Evolutionary conservation across 2,329 filamentous ascomycete genomes (phyloP).

Genomic region (Paraphoma chrysanthemicola): DNA sequence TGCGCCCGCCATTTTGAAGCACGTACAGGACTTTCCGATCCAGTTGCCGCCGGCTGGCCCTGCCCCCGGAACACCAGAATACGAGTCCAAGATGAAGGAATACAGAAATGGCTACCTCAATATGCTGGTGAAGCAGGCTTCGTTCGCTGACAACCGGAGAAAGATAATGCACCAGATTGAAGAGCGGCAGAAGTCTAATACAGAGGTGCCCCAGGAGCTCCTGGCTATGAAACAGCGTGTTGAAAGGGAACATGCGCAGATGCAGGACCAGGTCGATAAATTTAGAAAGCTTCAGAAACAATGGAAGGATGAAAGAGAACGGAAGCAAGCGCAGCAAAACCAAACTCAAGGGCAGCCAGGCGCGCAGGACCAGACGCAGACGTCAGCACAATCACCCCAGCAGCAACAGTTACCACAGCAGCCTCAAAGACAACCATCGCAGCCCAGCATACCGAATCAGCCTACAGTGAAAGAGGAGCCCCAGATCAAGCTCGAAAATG

Average conservation of each 20-base stretch:
- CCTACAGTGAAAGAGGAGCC: slow-evolving; percentile 41
- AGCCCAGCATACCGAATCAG: slow-evolving; percentile 31
- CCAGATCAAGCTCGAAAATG: slow-evolving; percentile 47
- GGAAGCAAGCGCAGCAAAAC: slow-evolving; percentile 42
- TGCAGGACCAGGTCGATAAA: slow-evolving; percentile 43
- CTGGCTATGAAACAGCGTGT: slow-evolving; percentile 31
- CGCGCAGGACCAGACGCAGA: slow-evolving; percentile 10
- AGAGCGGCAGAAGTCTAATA: slow-evolving; percentile 37
- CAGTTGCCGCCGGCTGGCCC: slow-evolving; percentile 37
- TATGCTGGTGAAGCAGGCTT: slow-evolving; percentile 42
- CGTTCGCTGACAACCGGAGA: slow-evolving; percentile 31
- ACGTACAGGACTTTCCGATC: slow-evolving; percentile 45
- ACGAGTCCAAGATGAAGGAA: slow-evolving; percentile 45
- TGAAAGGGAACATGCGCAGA: slow-evolving; percentile 37
- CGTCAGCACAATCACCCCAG: slow-evolving; percentile 29
- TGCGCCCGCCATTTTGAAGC: slow-evolving; percentile 44
- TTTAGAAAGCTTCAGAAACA: slow-evolving; percentile 44
- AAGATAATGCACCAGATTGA: slow-evolving; percentile 37
- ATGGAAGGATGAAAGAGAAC: slow-evolving; percentile 42
- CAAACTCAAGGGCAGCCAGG: slow-evolving; percentile 34
- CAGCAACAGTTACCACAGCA: slow-evolving; percentile 35
- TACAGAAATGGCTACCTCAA: slow-evolving; percentile 44
- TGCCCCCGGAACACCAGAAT: slow-evolving; percentile 43
- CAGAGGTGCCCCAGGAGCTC: slow-evolving; percentile 43
- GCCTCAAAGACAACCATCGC: slow-evolving; percentile 36